Percentiles rank a stretch among this genome's conserved stretches.
Evolutionary conservation across 257 asterid genomes (phyloP).

Genomic region (Nyctanthes arbortristis): DNA sequence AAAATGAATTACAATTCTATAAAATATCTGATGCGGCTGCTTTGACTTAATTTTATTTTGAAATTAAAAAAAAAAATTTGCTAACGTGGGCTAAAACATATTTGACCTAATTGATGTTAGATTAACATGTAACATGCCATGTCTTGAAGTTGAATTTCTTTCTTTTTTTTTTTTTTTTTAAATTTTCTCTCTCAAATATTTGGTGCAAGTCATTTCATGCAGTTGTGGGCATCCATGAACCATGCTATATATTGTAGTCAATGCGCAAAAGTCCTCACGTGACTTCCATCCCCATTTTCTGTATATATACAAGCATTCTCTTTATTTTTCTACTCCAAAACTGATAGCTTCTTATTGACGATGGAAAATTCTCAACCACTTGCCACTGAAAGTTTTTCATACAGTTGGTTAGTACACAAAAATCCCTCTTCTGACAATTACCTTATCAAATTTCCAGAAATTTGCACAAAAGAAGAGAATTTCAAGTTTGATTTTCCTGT

Average conservation of each 20-base stretch:
- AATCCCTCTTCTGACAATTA: constrained; percentile 29
- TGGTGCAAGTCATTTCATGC: constrained; percentile 11
- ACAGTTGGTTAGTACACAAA: constrained; percentile 59
- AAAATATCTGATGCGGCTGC: too few relatives aligned
- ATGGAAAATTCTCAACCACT: constrained; percentile 59
- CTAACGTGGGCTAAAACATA: too few relatives aligned
- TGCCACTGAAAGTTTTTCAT: constrained; percentile 70
- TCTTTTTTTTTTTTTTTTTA: too few relatives aligned
- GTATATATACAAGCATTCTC: constrained; percentile 27
- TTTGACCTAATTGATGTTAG: constrained; percentile 33
- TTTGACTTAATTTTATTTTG: too few relatives aligned
- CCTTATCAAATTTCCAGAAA: constrained; percentile 26
- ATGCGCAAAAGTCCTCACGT: constrained; percentile 12
- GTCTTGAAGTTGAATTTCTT: constrained; percentile 30
- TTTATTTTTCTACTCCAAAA: constrained; percentile 18
- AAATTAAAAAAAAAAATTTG: too few relatives aligned
- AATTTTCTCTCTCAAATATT: constrained; percentile 7
- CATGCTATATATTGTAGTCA: constrained; percentile 12
- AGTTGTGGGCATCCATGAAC: constrained; percentile 25
- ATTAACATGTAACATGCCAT: constrained; percentile 34
- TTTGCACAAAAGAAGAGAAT: constrained; percentile 28
- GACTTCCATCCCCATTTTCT: constrained; percentile 7
- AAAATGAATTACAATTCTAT: too few relatives aligned
- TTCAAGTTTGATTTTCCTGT: constrained; percentile 51
- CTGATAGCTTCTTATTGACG: background rate